phyloP scores from a whole-genome alignment of 192 early-diverging fungal genomes.

The Podila verticillata region DNA sequence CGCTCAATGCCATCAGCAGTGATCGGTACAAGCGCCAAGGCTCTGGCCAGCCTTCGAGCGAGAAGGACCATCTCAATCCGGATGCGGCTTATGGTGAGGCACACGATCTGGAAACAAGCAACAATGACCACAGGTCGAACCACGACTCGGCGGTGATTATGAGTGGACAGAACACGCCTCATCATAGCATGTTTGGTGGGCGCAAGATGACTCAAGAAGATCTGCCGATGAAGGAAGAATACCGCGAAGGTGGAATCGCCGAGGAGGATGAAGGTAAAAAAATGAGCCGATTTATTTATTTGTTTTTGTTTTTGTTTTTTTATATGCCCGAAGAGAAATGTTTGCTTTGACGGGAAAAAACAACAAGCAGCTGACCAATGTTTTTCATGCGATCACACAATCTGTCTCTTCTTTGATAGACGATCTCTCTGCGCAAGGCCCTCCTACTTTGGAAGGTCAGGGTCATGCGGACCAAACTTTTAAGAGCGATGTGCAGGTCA shows the following conservation, averaged over 20 bases:
- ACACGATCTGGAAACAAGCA: constrained; percentile 17
- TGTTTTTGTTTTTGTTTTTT: neutral
- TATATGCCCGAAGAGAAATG: no score
- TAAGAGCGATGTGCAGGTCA: neutral
- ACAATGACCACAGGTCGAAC: constrained; percentile 9
- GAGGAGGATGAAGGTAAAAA: constrained; percentile 5
- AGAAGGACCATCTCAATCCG: constrained; percentile 2
- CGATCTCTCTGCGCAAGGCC: no score
- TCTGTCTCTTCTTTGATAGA: neutral
- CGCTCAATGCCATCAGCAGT: constrained; percentile 9
- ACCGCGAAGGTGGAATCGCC: neutral
- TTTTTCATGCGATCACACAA: neutral
- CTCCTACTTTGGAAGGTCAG: neutral
- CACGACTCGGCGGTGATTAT: constrained; percentile 42
- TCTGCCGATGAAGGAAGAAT: neutral
- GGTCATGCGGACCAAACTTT: neutral
- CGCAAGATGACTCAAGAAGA: no score
- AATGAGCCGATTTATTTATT: neutral
- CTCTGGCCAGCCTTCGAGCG: neutral
- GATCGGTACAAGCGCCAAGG: constrained; percentile 16
- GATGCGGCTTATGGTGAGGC: constrained; percentile 25
- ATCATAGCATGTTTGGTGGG: constrained; percentile 16
- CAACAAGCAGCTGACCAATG: neutral
- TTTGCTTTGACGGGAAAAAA: no score
- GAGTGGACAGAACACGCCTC: constrained; percentile 20